These are phyloP conservation scores for Acidomyces sp. DNA, from an alignment of 495 filamentous ascomycete species.

Conservation along the genomic window DNA sequence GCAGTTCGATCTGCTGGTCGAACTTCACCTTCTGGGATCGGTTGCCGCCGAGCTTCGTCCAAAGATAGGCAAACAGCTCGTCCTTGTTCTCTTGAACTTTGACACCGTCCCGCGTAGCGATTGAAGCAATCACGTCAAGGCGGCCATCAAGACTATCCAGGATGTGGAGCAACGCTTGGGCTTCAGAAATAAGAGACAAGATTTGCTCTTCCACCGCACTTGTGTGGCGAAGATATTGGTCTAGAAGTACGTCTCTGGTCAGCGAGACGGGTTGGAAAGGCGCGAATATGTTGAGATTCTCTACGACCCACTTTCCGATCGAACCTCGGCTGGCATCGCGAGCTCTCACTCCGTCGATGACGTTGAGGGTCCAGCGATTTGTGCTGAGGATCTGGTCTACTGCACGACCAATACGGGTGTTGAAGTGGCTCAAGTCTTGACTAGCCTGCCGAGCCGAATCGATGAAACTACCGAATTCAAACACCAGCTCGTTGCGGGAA, in stretches of 20 bases:
- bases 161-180: constrained; percentile 44
- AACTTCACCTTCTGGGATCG: constrained; percentile 39
- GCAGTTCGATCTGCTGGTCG: constrained; percentile 42
- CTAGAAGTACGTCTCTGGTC: constrained; percentile 36
- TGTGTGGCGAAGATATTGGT: constrained; percentile 51
- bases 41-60: constrained; percentile 60
- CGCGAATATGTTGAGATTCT: constrained; percentile 34
- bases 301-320: constrained; percentile 30
- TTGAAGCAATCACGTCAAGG: constrained; percentile 49
- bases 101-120: constrained; percentile 43
- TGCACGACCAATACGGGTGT: constrained; percentile 51
- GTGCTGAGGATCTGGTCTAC: constrained; percentile 58
- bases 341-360: constrained; percentile 35
- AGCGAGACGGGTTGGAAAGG: constrained; percentile 45
- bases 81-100: constrained; percentile 37
- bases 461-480: constrained; percentile 56
- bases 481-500: constrained; percentile 45
- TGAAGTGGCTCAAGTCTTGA: constrained; percentile 50
- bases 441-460: constrained; percentile 42
- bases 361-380: constrained; percentile 48
- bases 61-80: constrained; percentile 50
- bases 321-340: constrained; percentile 28
- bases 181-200: constrained; percentile 46
- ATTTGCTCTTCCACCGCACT: constrained; percentile 52
- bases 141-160: constrained; percentile 50